Base-by-base conservation (phyloP, 345 rosid genomes). In the Chamaenerion angustifolium region DNA sequence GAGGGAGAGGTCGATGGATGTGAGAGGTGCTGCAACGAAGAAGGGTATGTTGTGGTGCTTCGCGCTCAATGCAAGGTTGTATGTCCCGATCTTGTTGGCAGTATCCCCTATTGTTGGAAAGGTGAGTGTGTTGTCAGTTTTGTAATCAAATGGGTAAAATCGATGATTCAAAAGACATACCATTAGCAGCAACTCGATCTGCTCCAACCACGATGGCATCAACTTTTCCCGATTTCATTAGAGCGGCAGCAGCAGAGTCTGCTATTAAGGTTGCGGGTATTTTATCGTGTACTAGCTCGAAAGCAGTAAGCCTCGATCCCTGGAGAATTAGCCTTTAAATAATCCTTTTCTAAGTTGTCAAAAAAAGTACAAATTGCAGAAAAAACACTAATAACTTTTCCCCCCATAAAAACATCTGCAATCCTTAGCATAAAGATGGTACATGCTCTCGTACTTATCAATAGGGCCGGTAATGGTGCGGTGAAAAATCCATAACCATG, bases 271-370 rank as follows among this genome's bases (percentile, higher is more conserved):
- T 81, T 25, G 96, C 89, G 19, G 95, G 92, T 56, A 86, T 83
- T 5, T 68, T 80, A 37, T 90, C 98, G 58, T 90, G 95, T 51
- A 83, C 96, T 63, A 86, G 64, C 78, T 90, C 98, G 54, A 74
- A 90, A 37, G 98, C 98, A 40, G 98, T 90, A 61, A 86, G 96
- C 57, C 98, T 80, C 4, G 96, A 83, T 52, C 98, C 98, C 98
- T 86, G 49, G 49, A n/a, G 18, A 45, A 45, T 3, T 15, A 16
- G 10, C 8, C 10, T 5, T 10, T 12, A 4, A 48, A 21, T 2
- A 11, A 10, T 11, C 18, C 16, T 3, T 4, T 49, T 16, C 16
- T 45, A 45, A 40, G 15, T 12, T 42, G 14, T 13, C 46, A 40
- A 14, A 51, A 43, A 12, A 40, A 7, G 43, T 8, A 42, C 27